These are phyloP conservation scores for Termitomyces sp. DNA, from an alignment of 768 basidiomycete genomes.

Conservation along the genomic window DNA sequence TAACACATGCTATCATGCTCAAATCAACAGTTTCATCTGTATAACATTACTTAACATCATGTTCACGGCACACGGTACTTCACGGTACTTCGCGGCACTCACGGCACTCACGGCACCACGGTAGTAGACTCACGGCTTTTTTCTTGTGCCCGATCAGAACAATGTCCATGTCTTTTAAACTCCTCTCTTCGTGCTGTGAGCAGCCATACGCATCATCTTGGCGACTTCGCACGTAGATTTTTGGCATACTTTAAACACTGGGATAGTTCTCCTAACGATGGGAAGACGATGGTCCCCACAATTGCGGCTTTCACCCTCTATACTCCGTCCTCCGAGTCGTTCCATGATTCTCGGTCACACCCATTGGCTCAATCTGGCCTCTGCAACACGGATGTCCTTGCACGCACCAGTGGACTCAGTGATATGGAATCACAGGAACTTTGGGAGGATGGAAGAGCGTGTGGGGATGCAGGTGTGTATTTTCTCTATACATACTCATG, in stretches of 20 bases:
- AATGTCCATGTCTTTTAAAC: no score
- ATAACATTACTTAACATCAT: no score
- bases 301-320: constrained; percentile 14
- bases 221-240: neutral
- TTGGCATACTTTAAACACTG: constrained; percentile 6
- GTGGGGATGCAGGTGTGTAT: constrained; percentile 12
- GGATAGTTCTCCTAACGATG: constrained; percentile 6
- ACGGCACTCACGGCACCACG: no score
- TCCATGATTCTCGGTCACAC: constrained; percentile 7
- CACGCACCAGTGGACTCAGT: constrained; percentile 8
- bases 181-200: constrained; percentile 10
- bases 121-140: no score
- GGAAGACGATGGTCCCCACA: constrained; percentile 13
- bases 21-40: no score
- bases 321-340: constrained; percentile 5
- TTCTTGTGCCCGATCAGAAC: no score
- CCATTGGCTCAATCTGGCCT: constrained; percentile 10
- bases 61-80: no score
- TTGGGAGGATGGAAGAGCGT: constrained; percentile 12
- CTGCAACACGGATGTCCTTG: constrained; percentile 12
- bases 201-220: constrained; percentile 4
- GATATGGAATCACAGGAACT: constrained; percentile 7
- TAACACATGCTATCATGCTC: no score
- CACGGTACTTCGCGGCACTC: no score
- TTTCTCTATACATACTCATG: neutral